These are phyloP conservation scores for Leccinellum luteum DNA, from an alignment of 768 basidiomycete species.

Conservation along the genomic window DNA sequence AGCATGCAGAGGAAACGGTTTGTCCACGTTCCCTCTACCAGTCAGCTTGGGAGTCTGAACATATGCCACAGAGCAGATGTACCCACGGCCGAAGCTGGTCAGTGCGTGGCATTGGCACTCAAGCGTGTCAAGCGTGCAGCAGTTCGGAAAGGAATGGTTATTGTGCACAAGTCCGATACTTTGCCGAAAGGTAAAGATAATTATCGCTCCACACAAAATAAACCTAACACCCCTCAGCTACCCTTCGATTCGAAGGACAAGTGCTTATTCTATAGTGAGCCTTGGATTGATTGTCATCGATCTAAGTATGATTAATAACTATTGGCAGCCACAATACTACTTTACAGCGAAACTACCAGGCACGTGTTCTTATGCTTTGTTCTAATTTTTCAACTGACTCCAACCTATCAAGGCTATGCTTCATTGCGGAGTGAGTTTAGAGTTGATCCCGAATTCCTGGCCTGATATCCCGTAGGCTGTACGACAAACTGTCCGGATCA, in stretches of 20 bases:
- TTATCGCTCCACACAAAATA: neutral
- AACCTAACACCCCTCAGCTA: constrained; percentile 43
- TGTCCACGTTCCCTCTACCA: constrained; percentile 23
- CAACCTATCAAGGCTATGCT: constrained; percentile 69
- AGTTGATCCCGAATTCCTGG: neutral
- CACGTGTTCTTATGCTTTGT: constrained; percentile 29
- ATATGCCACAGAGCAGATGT: constrained; percentile 65
- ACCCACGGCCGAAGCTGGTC: constrained; percentile 86
- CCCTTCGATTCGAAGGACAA: constrained; percentile 87
- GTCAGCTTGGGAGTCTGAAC: constrained; percentile 1
- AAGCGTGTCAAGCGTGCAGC: constrained; percentile 81
- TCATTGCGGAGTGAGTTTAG: constrained; percentile 72
- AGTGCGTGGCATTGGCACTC: constrained; percentile 89
- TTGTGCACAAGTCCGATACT: constrained; percentile 75
- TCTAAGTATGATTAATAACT: constrained; percentile 4
- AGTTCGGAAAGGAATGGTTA: constrained; percentile 93
- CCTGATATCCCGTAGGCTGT: constrained; percentile 55
- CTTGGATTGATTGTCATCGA: neutral
- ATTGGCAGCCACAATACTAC: constrained; percentile 82
- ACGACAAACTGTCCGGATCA: constrained; percentile 87
- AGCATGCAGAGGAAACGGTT: constrained; percentile 93
- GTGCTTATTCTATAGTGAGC: constrained; percentile 89
- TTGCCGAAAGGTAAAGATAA: constrained; percentile 64
- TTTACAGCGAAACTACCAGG: constrained; percentile 89
- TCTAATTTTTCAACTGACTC: neutral